A percentile compares a stretch with the other conserved stretches of the same genome.
Evolutionary conservation across 2,329 filamentous ascomycete genomes (phyloP).

Genomic region (Sarocladium oryzae): DNA sequence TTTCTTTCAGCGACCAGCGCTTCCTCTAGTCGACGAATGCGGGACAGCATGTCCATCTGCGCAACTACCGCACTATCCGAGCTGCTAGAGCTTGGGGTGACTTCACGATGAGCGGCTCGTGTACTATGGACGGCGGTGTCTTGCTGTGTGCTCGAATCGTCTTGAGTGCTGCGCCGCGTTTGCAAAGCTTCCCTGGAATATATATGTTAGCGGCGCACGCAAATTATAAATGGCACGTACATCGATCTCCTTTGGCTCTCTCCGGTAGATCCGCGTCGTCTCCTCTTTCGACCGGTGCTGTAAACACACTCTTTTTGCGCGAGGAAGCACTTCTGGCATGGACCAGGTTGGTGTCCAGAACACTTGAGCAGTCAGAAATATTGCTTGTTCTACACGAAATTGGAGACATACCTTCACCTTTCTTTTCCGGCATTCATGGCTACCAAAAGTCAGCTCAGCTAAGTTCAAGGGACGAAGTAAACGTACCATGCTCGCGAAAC

Average conservation of each 20-base stretch:
- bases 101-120: no score
- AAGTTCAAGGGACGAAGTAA: neutral
- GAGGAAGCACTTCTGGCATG: neutral
- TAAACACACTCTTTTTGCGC: neutral
- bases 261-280: neutral
- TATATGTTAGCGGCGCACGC: no score
- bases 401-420: neutral
- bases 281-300: neutral
- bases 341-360: neutral
- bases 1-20: no score
- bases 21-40: no score
- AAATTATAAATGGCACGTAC: no score
- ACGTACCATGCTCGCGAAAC: neutral
- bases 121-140: no score
- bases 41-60: no score
- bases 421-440: neutral
- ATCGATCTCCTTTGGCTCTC: neutral
- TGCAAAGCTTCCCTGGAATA: no score
- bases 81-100: no score
- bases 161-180: no score
- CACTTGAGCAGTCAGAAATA: neutral
- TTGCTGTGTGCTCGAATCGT: no score
- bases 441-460: neutral
- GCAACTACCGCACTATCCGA: no score
- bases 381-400: neutral